Percentiles rank a stretch among this genome's conserved stretches.
phyloP scores from a whole-genome alignment of 2,329 filamentous ascomycete genomes.

The Endoconidiophora polonica region DNA sequence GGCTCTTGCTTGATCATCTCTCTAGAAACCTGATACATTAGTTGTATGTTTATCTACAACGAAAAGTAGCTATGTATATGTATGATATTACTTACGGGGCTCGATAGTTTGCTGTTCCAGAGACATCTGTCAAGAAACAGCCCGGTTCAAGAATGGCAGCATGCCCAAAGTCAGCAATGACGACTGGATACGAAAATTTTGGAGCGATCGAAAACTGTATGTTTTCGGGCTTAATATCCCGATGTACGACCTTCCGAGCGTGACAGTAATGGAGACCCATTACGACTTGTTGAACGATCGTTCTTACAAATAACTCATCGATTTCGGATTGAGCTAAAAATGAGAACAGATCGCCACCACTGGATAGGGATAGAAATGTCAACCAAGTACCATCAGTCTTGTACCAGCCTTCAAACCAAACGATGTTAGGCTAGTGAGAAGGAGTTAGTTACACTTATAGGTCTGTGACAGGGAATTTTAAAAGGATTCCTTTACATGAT shows the following conservation, averaged over 20 bases:
- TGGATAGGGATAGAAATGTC: slow-evolving; percentile 39
- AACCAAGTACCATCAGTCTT: slow-evolving; percentile 20
- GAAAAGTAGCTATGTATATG: neutral
- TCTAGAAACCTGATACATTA: slow-evolving; percentile 17
- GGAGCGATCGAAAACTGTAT: slow-evolving; percentile 32
- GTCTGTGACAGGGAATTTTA: neutral
- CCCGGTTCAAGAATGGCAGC: slow-evolving; percentile 27
- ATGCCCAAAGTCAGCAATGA: slow-evolving; percentile 36
- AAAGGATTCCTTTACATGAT: slow-evolving; percentile 29
- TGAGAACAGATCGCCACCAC: slow-evolving; percentile 37
- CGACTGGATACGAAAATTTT: slow-evolving; percentile 27
- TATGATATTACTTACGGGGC: slow-evolving; percentile 29
- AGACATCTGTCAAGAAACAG: slow-evolving; percentile 25
- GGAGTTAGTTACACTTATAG: neutral
- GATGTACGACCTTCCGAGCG: slow-evolving; percentile 31
- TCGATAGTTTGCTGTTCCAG: slow-evolving; percentile 31
- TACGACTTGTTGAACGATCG: slow-evolving; percentile 32
- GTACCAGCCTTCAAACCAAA: slow-evolving; percentile 3
- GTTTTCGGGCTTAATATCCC: slow-evolving; percentile 39
- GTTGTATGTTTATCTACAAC: neutral
- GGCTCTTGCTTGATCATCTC: slow-evolving; percentile 21
- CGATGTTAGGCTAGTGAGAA: slow-evolving; percentile 8
- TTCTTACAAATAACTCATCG: slow-evolving; percentile 5
- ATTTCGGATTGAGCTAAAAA: slow-evolving; percentile 20
- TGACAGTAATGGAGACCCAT: slow-evolving; percentile 32